Evolutionary conservation across 495 filamentous ascomycete genomes (phyloP).

Genomic region (Lasiosphaeria miniovina): DNA sequence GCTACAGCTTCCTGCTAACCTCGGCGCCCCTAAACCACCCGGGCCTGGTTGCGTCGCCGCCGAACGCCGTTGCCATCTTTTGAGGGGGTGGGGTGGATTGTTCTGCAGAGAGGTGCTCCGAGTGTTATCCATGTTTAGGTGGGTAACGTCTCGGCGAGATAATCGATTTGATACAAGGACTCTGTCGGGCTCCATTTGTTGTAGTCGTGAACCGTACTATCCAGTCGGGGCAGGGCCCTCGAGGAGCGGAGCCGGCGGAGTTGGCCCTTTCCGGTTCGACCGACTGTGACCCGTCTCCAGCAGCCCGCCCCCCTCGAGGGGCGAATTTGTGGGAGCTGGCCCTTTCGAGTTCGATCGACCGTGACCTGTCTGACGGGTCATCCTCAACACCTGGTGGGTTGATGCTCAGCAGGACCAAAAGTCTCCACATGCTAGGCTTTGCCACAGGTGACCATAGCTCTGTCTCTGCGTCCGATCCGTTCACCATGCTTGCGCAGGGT

Average conservation of each 20-base stretch:
- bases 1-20: conserved; percentile 68
- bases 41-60: conserved; percentile 46
- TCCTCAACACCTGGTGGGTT: too few species aligned
- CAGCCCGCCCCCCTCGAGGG: not conserved
- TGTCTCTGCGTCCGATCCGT: not conserved
- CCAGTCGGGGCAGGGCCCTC: not conserved
- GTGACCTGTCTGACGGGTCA: too few species aligned
- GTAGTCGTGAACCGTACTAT: too few species aligned
- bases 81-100: conserved; percentile 18
- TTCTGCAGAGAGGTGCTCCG: too few species aligned
- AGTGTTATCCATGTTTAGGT: too few species aligned
- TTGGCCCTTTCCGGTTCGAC: not conserved
- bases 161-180: too few species aligned
- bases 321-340: not conserved
- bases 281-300: too few species aligned
- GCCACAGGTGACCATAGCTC: not conserved
- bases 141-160: too few species aligned
- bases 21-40: conserved; percentile 59
- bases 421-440: too few species aligned
- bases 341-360: not conserved
- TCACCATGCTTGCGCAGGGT: not conserved
- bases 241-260: not conserved
- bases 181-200: too few species aligned
- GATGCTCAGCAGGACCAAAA: too few species aligned
- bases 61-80: conserved; percentile 54